Evolutionary conservation across 441 rosid genomes (phyloP).

Genomic region (Syzygium syzygioides): DNA sequence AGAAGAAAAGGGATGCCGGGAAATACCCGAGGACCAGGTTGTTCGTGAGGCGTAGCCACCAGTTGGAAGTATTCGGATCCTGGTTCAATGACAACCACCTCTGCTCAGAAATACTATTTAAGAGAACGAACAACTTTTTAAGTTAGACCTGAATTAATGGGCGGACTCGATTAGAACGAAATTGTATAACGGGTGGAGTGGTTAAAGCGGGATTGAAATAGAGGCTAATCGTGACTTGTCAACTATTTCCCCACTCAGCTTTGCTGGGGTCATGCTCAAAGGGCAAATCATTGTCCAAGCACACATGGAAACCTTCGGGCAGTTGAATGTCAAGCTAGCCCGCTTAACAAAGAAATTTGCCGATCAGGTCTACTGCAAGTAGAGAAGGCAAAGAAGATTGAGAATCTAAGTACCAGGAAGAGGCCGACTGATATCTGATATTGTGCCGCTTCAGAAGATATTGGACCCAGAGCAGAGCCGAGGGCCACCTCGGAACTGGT

Average conservation of each 20-base stretch:
- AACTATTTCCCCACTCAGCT: neutral
- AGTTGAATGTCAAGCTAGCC: neutral
- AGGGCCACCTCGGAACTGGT: constrained; percentile 2
- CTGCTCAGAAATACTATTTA: neutral
- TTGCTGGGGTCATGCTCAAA: neutral
- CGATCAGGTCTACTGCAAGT: neutral
- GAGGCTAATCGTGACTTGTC: neutral
- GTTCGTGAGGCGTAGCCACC: constrained; percentile 19
- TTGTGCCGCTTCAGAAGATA: constrained; percentile 3
- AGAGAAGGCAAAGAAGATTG: neutral
- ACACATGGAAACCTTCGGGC: neutral
- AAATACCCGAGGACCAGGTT: constrained; percentile 7
- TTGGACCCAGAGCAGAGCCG: neutral
- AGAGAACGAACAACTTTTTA: neutral
- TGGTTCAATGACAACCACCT: neutral
- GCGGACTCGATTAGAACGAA: neutral
- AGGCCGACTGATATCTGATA: constrained; percentile 1
- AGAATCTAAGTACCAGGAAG: neutral
- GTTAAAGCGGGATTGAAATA: neutral
- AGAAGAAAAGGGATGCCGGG: constrained; percentile 9
- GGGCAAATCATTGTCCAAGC: neutral
- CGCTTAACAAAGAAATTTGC: neutral
- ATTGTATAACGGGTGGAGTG: neutral
- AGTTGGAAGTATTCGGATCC: constrained; percentile 15
- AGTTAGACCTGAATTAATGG: neutral